Evolutionary conservation across 495 filamentous ascomycete genomes (phyloP).

Genomic region (Aspergillus panamensis): DNA sequence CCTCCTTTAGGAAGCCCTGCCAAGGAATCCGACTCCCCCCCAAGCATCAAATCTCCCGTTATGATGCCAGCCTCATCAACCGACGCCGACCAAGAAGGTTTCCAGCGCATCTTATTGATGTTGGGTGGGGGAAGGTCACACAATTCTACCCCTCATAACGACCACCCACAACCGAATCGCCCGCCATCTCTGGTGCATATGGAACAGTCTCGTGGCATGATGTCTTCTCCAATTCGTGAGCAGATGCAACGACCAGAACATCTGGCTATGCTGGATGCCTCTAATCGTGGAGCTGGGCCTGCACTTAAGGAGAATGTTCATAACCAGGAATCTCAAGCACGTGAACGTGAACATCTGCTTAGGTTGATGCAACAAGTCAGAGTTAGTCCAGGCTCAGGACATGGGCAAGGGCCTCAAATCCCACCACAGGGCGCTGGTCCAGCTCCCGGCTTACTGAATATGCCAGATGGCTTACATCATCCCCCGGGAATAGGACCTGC

Average conservation of each 20-base stretch:
- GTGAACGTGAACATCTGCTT: constrained; percentile 49
- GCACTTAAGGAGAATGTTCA: constrained; percentile 31
- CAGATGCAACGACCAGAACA: constrained; percentile 31
- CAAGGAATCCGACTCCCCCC: constrained; percentile 49
- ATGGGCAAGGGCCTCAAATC: constrained; percentile 26
- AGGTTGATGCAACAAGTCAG: constrained; percentile 52
- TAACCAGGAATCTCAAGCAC: constrained; percentile 35
- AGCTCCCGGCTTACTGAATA: constrained; percentile 38
- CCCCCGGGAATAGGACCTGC: constrained; percentile 41
- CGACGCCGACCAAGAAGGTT: constrained; percentile 81
- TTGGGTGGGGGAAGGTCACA: constrained; percentile 54
- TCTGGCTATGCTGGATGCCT: constrained; percentile 22
- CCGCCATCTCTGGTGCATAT: constrained; percentile 29
- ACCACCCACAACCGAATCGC: constrained; percentile 29
- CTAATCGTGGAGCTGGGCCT: constrained; percentile 20
- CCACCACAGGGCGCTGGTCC: constrained; percentile 36
- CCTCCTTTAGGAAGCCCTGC: constrained; percentile 56
- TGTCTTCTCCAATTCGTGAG: constrained; percentile 40
- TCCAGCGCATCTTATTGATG: constrained; percentile 83
- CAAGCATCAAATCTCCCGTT: constrained; percentile 26
- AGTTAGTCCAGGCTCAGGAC: constrained; percentile 28
- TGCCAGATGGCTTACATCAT: constrained; percentile 46
- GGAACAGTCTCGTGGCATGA: constrained; percentile 32
- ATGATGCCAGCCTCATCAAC: constrained; percentile 43
- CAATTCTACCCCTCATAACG: constrained; percentile 41